Evolutionary conservation across 208 protist genomes (phyloP).

Genomic region (Acanthamoeba lenticulata): DNA sequence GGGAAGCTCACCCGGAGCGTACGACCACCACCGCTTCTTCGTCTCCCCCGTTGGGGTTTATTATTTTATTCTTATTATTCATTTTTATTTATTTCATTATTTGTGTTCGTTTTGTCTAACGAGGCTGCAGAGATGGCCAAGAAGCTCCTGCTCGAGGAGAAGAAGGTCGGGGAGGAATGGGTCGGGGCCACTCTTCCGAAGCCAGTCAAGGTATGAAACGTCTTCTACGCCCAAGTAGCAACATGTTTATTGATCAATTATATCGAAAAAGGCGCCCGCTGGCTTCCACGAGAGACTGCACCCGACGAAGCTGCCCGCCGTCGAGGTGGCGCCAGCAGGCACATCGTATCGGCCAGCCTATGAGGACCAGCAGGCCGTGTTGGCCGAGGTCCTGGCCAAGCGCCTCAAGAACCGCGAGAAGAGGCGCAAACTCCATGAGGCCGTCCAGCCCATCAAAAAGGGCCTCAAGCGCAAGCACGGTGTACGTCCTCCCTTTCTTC

Average conservation of each 20-base stretch:
- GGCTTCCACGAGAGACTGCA: neutral
- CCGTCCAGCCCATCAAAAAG: neutral
- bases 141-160: neutral
- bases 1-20: neutral
- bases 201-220: neutral
- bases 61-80: no score
- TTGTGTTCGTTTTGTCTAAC: no score
- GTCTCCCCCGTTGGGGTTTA: neutral
- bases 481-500: neutral
- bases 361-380: neutral
- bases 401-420: neutral
- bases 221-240: neutral
- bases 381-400: slow-evolving; percentile 1
- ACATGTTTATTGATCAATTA: neutral
- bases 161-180: neutral
- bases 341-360: neutral
- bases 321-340: neutral
- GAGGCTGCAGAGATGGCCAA: neutral
- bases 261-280: neutral
- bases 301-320: neutral
- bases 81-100: no score
- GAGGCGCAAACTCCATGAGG: neutral
- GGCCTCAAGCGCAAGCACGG: neutral
- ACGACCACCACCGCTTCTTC: neutral
- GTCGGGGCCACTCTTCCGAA: neutral